Evolutionary conservation across 495 filamentous ascomycete species (phyloP), one percentile per base, ranked within the genome.

Genomic region (Hypoxylon intermedium): DNA sequence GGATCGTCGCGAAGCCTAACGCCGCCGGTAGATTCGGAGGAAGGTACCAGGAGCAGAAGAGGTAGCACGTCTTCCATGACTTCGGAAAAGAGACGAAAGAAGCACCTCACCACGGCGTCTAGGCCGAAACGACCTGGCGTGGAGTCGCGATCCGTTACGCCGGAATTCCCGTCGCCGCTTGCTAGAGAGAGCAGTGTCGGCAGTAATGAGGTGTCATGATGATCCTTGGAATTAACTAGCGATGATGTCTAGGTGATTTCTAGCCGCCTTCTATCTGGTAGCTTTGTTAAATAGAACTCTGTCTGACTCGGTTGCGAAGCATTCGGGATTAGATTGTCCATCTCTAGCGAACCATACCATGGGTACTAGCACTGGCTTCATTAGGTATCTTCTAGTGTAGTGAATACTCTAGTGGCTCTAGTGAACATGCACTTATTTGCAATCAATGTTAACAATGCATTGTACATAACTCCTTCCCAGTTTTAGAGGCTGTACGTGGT

Each of bases 1-100:
- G 72, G 69, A 31, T 77, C 78, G 15, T 79, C 80, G 21, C 74
- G 83, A 45, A 80, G 73, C 43, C 71, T 77, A 16, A 82, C 79
- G 19, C 79, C 79, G 0, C 77, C 76, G 26, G 65, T 77, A 15
- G 80, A 82, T 34, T 61, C 63, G n/a, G 79, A 81, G 12, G 79
- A 81, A 21, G 47, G 53, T 3, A 34, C 61, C 5, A 45, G 76
- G 13, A 56, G 65, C 15, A 72, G 81, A 15, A 79, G 77, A 66
- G 74, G 71, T 5, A 82, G 78, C 67, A 76, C 74, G 37, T 68
- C 74, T 2, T 82, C 79, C 3, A 77, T 56, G 37, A 71, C 79
- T n/a, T 79, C 79, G 7, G 79, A 80, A 4, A 77, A 79, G 58
- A 73, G 76, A 48, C 72, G 77, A 28, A 81, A 81, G 74, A 77